Evolutionary conservation across 352 stramenopile species (phyloP).

Genomic region (Discostella stelligera): DNA sequence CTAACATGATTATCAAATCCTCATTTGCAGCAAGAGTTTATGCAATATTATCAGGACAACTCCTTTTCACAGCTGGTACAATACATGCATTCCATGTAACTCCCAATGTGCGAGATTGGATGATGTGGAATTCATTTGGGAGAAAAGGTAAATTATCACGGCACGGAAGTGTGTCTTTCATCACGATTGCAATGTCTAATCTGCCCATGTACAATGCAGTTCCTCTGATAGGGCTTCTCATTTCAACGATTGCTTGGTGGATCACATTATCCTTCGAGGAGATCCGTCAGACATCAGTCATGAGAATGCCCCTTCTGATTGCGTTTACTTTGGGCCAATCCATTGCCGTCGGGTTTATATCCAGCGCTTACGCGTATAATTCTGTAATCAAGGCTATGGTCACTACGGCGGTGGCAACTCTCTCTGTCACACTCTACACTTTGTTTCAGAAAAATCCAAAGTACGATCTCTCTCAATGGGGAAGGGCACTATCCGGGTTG

Average conservation of each 20-base stretch:
- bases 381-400: constrained; percentile 72
- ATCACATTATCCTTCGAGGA: constrained; percentile 48
- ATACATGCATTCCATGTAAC: constrained; percentile 70
- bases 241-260: constrained; percentile 65
- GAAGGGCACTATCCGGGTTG: constrained; percentile 59
- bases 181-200: not conserved
- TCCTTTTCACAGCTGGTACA: constrained; percentile 67
- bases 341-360: constrained; percentile 75
- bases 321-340: constrained; percentile 78
- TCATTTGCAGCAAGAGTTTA: constrained; percentile 70
- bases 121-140: constrained; percentile 31
- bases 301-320: constrained; percentile 72
- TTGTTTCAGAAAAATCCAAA: constrained; percentile 78
- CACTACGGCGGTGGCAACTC: constrained; percentile 59
- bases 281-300: constrained; percentile 54
- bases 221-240: constrained; percentile 48
- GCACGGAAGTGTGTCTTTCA: not conserved
- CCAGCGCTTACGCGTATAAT: constrained; percentile 66
- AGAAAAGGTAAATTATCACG: constrained; percentile 27
- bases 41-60: constrained; percentile 72
- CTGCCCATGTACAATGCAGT: constrained; percentile 24
- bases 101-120: constrained; percentile 46
- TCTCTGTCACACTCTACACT: constrained; percentile 70
- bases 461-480: constrained; percentile 80
- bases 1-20: not conserved